Evolutionary conservation across 768 basidiomycete species (phyloP).

Genomic region (Megacollybia marginata): DNA sequence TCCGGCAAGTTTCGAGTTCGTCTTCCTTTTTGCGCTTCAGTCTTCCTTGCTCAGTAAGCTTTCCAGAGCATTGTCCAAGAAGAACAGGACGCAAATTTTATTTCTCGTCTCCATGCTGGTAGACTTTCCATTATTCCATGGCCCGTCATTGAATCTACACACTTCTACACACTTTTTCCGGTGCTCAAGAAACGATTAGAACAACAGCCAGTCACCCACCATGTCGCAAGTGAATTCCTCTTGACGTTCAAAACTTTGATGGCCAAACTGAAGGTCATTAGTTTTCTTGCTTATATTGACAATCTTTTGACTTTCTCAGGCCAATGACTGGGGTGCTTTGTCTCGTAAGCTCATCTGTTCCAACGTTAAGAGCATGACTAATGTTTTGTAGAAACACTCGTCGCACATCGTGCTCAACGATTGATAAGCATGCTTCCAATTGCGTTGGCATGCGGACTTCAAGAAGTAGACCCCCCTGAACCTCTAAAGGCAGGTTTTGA

Average conservation of each 20-base stretch:
- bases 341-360: conserved; percentile 37
- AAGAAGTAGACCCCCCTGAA: conserved; percentile 39
- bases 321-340: conserved; percentile 59
- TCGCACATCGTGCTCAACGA: conserved; percentile 38
- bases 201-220: conserved; percentile 40
- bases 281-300: background rate
- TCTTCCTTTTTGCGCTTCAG: background rate
- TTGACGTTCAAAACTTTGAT: conserved; percentile 54
- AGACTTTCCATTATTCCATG: conserved; percentile 53
- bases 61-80: conserved; percentile 49
- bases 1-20: conserved; percentile 38
- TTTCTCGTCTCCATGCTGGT: conserved; percentile 50
- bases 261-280: conserved; percentile 55
- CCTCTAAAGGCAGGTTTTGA: conserved; percentile 37
- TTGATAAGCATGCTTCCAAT: conserved; percentile 33
- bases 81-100: conserved; percentile 57
- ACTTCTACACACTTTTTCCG: conserved; percentile 52
- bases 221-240: conserved; percentile 45
- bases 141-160: conserved; percentile 57
- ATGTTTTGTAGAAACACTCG: conserved; percentile 33
- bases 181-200: conserved; percentile 40
- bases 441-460: conserved; percentile 40
- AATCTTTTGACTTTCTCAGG: conserved; percentile 21
- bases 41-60: background rate
- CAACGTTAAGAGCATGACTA: background rate